phyloP scores from a whole-genome alignment of 2,329 filamentous ascomycete species.

The Pseudocercospora pini-densiflorae region DNA sequence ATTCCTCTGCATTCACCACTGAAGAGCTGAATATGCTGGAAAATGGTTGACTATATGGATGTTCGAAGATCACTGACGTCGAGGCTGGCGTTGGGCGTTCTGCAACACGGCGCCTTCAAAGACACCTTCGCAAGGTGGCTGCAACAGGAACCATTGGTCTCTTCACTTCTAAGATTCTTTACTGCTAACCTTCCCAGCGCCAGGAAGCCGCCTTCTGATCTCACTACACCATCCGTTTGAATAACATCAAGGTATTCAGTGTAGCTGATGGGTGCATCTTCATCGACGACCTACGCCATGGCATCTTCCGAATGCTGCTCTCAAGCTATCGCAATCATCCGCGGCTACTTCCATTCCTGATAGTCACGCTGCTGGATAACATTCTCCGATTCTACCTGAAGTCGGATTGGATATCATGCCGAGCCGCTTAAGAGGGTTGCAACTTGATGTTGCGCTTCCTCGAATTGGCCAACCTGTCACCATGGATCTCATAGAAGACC shows the following conservation, averaged over 20 bases:
- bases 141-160: neutral
- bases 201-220: neutral
- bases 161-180: neutral
- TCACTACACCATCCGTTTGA: neutral
- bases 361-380: slow-evolving; percentile 5
- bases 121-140: neutral
- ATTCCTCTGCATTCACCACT: neutral
- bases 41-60: neutral
- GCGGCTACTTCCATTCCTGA: neutral
- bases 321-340: neutral
- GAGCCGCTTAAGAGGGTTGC: neutral
- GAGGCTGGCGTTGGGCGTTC: neutral
- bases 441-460: neutral
- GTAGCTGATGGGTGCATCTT: neutral
- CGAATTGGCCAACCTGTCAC: neutral
- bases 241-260: neutral
- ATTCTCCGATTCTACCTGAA: neutral
- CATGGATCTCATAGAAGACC: neutral
- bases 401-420: neutral
- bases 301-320: neutral
- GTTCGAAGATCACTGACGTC: neutral
- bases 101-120: neutral
- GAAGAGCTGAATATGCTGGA: neutral
- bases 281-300: neutral
- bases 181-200: neutral